phyloP scores from a whole-genome alignment of 1,139 yeast species.

The Lodderomyces theae region DNA sequence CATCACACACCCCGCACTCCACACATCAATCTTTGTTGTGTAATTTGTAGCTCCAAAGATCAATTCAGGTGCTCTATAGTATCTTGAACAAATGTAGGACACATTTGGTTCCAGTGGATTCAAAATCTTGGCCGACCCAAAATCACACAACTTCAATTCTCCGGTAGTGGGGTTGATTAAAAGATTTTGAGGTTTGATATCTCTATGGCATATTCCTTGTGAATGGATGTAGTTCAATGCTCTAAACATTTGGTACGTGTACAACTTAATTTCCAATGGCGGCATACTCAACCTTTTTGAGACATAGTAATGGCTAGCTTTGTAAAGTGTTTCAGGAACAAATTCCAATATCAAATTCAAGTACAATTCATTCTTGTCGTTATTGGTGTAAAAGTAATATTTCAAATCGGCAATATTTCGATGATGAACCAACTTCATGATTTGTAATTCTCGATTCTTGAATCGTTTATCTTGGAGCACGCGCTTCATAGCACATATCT shows the following conservation, averaged over 20 bases:
- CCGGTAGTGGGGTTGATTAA: slow-evolving; percentile 84
- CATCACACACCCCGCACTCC: slow-evolving; percentile 99
- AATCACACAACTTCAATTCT: slow-evolving; percentile 87
- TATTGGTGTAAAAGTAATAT: slow-evolving; percentile 84
- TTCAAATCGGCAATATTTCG: slow-evolving; percentile 84
- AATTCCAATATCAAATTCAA: slow-evolving; percentile 85
- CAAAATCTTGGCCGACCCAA: slow-evolving; percentile 95
- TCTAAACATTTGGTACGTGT: slow-evolving; percentile 87
- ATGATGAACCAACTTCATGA: slow-evolving; percentile 87
- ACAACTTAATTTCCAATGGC: slow-evolving; percentile 78
- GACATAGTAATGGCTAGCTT: slow-evolving; percentile 81
- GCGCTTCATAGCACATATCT: slow-evolving; percentile 86
- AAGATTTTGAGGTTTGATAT: slow-evolving; percentile 93
- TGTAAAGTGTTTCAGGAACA: slow-evolving; percentile 92
- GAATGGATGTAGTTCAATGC: slow-evolving; percentile 91
- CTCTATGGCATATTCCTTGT: slow-evolving; percentile 93
- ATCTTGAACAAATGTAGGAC: slow-evolving; percentile 92
- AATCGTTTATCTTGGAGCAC: slow-evolving; percentile 93
- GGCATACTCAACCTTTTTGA: slow-evolving; percentile 84
- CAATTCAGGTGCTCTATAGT: slow-evolving; percentile 92
- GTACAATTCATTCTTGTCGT: slow-evolving; percentile 76
- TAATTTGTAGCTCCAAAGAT: slow-evolving; percentile 89
- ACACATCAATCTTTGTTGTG: slow-evolving; percentile 94
- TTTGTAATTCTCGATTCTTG: slow-evolving; percentile 94
- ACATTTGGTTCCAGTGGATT: slow-evolving; percentile 92